Base-by-base conservation (phyloP, 163 green algal genomes). In the Chlamydomonas reinhardtii region DNA sequence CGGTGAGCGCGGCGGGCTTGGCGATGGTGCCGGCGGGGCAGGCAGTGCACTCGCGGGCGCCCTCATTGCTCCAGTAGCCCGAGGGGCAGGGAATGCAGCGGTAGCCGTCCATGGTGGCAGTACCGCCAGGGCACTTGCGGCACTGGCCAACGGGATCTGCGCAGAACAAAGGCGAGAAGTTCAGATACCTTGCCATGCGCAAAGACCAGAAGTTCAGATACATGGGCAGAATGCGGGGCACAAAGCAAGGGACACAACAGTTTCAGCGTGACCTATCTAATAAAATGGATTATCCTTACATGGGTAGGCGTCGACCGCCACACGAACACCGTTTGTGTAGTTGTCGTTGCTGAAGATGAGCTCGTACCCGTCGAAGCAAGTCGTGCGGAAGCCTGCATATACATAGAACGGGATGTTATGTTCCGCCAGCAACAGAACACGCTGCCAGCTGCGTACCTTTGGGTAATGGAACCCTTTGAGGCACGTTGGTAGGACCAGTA, bases 21-120 rank as follows among this genome's bases (percentile, higher is more conserved):
- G 48, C 48, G 48, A 56, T 56, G 48, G 48, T 56, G 48, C 48
- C 48, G 48, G 48, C 48, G 48, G 48, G 48, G 72, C 82, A 87
- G 37, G 82, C 82, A 14, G 72, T 87, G 72, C 82, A 87, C 72
- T 87, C 82, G 71, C 82, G 82, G 0, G 82, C 82, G 8, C 82
- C 82, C 0, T 35, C n/a, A 1, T 87, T 31, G 4, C 61, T 76
- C 43, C 22, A 87, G 82, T 79, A 87, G n/a, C 82, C 82, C 4
- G 82, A 74, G 31, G 61, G 37, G 61, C 82, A 87, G 2, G 82
- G 72, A 52, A 75, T 76, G 82, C 82, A 87, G 59, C 82, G 82
- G 39, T 76, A 87, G n/a, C 82, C 82, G 31, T 87, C 82, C 82
- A 81, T 82, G n/a, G 82, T 87, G 12, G 72, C 59, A 8, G 82